Evolutionary conservation across 2,329 filamentous ascomycete genomes (phyloP), one percentile per base, ranked within the genome.

Genomic region (Neonectria hederae): DNA sequence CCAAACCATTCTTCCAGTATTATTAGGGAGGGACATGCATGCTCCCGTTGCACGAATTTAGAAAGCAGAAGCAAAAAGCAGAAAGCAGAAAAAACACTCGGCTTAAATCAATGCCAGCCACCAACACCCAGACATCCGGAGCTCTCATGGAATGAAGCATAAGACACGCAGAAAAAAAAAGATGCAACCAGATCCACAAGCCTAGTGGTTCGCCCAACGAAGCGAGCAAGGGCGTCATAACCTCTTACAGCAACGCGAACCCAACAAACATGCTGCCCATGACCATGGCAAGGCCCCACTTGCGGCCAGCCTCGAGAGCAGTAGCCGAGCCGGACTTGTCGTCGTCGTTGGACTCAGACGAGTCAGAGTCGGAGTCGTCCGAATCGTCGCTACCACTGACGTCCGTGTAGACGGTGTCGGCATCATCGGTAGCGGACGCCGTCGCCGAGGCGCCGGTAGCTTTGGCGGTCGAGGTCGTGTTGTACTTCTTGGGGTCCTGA

Each of bases 401-500:
- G 49, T 57, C 59, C 32, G 64, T 68, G 58, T 68, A 85, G 54
- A 85, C 78, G 49, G 77, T 76, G 32, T 76, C 75, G 6, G 75
- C 69, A 24, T 76, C 72, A 21, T 76, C 74, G 1, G 78, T 76
- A 45, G 67, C 32, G 60, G 70, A 75, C 42, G 71, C 56, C 51
- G 72, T 77, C 57, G 77, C 76, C 24, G 82, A 79, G 8, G 83
- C 75, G 10, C 80, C 79, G 17, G 83, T 78, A 19, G 35, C 65
- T 9, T 64, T 53, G 40, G 68, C 69, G 13, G 82, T 80, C 8
- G 83, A 78, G 7, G 86, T 86, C 5, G 76, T 72, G 79, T 92
- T 93, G 76, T 82, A 78, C 60, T 82, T 83, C 45, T 78, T 86
- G 14, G 92, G 92, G 75, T 86, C 81, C 71, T 83, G 83, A 40